Evolutionary conservation across 2,329 filamentous ascomycete genomes (phyloP).

Genomic region (Paraconiothyrium sp.): DNA sequence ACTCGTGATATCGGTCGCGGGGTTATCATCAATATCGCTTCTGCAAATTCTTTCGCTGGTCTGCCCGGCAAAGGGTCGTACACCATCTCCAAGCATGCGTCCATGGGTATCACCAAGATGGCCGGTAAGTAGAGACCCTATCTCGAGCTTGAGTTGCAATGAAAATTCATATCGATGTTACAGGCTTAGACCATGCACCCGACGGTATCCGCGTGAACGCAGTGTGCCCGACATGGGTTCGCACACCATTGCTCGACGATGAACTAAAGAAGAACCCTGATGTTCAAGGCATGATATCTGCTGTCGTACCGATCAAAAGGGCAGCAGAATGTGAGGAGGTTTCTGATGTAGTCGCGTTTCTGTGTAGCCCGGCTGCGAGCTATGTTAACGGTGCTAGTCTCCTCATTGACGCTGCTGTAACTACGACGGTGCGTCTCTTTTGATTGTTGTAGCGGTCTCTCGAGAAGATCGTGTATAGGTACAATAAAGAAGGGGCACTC

Average conservation of each 20-base stretch:
- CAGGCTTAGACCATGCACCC: slow-evolving; percentile 30
- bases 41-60: slow-evolving; percentile 27
- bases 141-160: no score
- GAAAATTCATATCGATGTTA: background rate
- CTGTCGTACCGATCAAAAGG: slow-evolving; percentile 16
- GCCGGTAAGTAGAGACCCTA: slow-evolving; percentile 23
- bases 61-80: slow-evolving; percentile 28
- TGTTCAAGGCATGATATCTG: slow-evolving; percentile 16
- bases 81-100: slow-evolving; percentile 39
- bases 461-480: background rate
- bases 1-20: slow-evolving; percentile 24
- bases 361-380: slow-evolving; percentile 24
- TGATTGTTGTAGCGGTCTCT: background rate
- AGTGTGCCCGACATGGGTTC: slow-evolving; percentile 24
- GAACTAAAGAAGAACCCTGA: slow-evolving; percentile 19
- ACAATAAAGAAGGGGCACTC: no score
- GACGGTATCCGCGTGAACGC: slow-evolving; percentile 23
- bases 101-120: slow-evolving; percentile 42
- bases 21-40: slow-evolving; percentile 30
- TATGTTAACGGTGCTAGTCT: slow-evolving; percentile 23
- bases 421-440: slow-evolving; percentile 22
- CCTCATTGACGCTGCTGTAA: slow-evolving; percentile 23
- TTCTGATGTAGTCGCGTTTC: slow-evolving; percentile 21
- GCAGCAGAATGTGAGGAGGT: slow-evolving; percentile 23
- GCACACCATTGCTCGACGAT: slow-evolving; percentile 22